Evolutionary conservation across 2,329 filamentous ascomycete genomes (phyloP).

Genomic region (Aureobasidium melanogenum): DNA sequence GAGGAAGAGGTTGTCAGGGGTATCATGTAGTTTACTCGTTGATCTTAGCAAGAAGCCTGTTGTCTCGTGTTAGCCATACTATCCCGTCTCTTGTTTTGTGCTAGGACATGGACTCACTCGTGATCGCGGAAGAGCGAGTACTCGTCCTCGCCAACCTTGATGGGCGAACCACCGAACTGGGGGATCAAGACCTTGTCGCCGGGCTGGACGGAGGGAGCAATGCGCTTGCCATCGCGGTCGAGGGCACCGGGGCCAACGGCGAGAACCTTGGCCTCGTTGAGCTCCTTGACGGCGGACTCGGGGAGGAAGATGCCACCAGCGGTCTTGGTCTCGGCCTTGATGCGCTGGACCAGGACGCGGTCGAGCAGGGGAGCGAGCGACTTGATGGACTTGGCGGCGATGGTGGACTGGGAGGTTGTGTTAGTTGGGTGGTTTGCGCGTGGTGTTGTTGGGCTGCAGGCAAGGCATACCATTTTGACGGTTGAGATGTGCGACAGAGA

Average conservation of each 20-base stretch:
- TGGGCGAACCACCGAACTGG: slow-evolving; percentile 84
- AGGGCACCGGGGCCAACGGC: slow-evolving; percentile 85
- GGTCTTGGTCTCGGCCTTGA: slow-evolving; percentile 96
- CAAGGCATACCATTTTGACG: slow-evolving; percentile 20
- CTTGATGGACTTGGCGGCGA: slow-evolving; percentile 85
- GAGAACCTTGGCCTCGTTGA: slow-evolving; percentile 94
- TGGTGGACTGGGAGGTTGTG: slow-evolving; percentile 24
- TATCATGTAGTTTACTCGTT: slow-evolving; percentile 59
- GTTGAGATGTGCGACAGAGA: neutral
- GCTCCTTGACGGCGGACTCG: slow-evolving; percentile 92
- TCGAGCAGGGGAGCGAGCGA: slow-evolving; percentile 91
- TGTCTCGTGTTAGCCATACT: too few species aligned
- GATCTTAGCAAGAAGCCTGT: slow-evolving; percentile 95
- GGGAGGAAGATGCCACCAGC: slow-evolving; percentile 96
- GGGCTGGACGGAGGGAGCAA: slow-evolving; percentile 70
- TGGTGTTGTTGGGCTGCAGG: neutral
- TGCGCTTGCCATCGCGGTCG: slow-evolving; percentile 80
- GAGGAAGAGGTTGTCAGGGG: neutral
- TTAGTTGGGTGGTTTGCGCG: neutral
- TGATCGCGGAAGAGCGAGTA: slow-evolving; percentile 93
- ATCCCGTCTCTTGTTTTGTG: neutral
- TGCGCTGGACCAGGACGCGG: slow-evolving; percentile 93
- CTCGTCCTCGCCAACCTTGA: slow-evolving; percentile 97
- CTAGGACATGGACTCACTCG: slow-evolving; percentile 71
- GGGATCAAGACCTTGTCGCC: slow-evolving; percentile 96